Base-by-base conservation (phyloP, 768 basidiomycete genomes). In the Termitomyces heimii region DNA sequence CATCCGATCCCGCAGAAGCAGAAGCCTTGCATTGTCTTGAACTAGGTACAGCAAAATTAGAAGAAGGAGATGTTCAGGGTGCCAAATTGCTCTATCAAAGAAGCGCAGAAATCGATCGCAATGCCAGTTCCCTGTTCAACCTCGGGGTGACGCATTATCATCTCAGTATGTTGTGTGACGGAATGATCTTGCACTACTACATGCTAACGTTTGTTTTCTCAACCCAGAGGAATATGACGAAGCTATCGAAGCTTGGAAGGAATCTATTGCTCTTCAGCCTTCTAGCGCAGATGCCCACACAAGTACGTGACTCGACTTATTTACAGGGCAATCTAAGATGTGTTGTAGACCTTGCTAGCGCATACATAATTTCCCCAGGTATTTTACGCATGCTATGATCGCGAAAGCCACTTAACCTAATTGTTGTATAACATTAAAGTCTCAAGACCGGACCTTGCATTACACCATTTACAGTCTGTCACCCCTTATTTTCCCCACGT, bases 111-210 rank as follows among this genome's bases (percentile, higher is more conserved):
- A 89, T 94, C 56, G 86, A 87, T 68, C 82, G 84, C 57, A 89
- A 80, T 54, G 88, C 90, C 10, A 89, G 87, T 68, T 85, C 88
- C 13, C 78, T 94, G 39, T 94, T 93, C 72, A 94, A 94, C 68
- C 79, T 93, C 14, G 92, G 92, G 43, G 92, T 94, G 31, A 92
- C 92, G 4, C 86, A 91, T 66, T 94, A 93, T 69, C 92, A 94
- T 70, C 81, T 93, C 48, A 92, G 91, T 93, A 68, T 57, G 85
- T 77, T 9, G 26, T 53, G 24, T 57, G 52, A 28, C 46, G 48
- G 14, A 26, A 26, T 35, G 35, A 46, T 43, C 58, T 63, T 58
- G 54, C 34, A 26, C 50, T 39, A 54, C 9, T 60, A n/a, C 49
- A 44, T 46, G 49, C 61, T 63, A 62, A 63, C 32, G 47, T 46